These are phyloP conservation scores for Populus tremula DNA, from an alignment of 345 rosid species.

Conservation along the genomic window DNA sequence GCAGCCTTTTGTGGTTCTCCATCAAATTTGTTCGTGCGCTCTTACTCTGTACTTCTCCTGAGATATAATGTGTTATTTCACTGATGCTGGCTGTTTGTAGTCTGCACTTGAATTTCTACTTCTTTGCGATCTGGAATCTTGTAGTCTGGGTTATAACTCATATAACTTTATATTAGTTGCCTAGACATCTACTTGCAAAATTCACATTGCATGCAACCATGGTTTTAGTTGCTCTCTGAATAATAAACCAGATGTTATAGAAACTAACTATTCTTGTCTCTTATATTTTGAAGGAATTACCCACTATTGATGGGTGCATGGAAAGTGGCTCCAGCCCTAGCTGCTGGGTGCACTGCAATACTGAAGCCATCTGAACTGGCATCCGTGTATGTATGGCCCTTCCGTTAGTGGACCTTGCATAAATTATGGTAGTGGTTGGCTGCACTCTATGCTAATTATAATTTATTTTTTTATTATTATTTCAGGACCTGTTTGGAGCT, in stretches of 20 bases:
- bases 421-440: constrained; percentile 8
- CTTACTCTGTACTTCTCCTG: background rate
- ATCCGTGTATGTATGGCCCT: constrained; percentile 53
- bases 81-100: background rate
- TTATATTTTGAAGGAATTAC: constrained; percentile 73
- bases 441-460: background rate
- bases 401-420: constrained; percentile 11
- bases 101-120: background rate
- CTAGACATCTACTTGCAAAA: background rate
- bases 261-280: constrained; percentile 11
- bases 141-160: background rate
- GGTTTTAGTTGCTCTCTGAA: background rate
- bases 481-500: constrained; percentile 97
- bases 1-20: background rate
- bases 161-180: background rate
- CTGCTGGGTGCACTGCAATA: constrained; percentile 94
- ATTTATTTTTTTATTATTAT: constrained; percentile 14
- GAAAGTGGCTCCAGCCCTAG: constrained; percentile 99
- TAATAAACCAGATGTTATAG: background rate
- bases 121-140: background rate
- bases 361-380: constrained; percentile 89
- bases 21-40: background rate
- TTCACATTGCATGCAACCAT: background rate
- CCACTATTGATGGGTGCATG: constrained; percentile 90
- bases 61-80: background rate